Percentiles rank a stretch among this genome's conserved stretches.
phyloP scores from a whole-genome alignment of 2,329 filamentous ascomycete species.

The Aspergillaceae sp. region DNA sequence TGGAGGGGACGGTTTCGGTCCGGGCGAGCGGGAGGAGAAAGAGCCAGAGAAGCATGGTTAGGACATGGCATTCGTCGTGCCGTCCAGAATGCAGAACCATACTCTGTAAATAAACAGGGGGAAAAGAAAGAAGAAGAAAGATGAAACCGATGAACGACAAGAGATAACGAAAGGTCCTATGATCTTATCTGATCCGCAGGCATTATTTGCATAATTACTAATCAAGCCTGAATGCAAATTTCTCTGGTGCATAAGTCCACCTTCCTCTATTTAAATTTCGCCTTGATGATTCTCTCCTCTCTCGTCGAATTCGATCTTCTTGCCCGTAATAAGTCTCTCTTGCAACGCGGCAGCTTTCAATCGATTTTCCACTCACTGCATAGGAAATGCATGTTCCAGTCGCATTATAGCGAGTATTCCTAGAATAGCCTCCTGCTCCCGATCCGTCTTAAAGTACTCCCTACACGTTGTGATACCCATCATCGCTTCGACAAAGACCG shows the following conservation, averaged over 20 bases:
- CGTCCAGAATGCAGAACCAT: not conserved
- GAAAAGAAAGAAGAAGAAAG: not conserved
- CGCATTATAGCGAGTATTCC: slow-evolving; percentile 38
- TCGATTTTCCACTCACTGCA: slow-evolving; percentile 39
- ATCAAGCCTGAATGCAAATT: not conserved
- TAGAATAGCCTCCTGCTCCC: slow-evolving; percentile 18
- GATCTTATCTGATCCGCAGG: not conserved
- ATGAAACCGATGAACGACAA: no score
- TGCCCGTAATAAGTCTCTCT: slow-evolving; percentile 33
- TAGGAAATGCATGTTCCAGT: slow-evolving; percentile 45
- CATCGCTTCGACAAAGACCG: slow-evolving; percentile 41
- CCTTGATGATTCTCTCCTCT: slow-evolving; percentile 36
- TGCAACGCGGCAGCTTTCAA: slow-evolving; percentile 40
- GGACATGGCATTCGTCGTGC: no score
- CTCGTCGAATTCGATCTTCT: slow-evolving; percentile 37
- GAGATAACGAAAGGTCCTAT: no score
- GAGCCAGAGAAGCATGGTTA: not conserved
- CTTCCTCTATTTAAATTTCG: slow-evolving; percentile 7
- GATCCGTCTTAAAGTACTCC: slow-evolving; percentile 17
- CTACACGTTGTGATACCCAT: slow-evolving; percentile 25
- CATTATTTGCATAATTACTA: not conserved
- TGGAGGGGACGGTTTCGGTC: slow-evolving; percentile 3
- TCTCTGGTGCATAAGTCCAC: not conserved
- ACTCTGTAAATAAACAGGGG: not conserved
- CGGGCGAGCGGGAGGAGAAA: not conserved